Conservation (phyloP, 352 stramenopile genomes). For the Phytophthora agathidicida region DNA sequence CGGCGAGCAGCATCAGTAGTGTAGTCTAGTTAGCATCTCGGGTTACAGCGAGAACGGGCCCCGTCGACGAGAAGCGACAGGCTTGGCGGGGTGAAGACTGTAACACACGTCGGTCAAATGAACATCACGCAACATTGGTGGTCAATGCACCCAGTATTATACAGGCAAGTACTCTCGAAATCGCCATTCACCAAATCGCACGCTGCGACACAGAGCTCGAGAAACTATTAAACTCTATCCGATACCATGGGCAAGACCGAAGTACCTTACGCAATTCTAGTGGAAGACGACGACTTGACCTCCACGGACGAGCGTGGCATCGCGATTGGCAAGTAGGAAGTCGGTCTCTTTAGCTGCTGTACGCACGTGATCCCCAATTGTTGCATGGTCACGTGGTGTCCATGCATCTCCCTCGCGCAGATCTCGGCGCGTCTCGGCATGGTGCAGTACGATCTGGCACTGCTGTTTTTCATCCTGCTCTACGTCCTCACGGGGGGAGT, state of each 20-base stretch:
- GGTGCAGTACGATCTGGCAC: conserved; percentile 25
- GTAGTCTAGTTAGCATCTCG: no score
- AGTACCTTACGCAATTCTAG: conserved; percentile 11
- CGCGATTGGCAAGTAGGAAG: conserved; percentile 33
- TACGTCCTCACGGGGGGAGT: conserved; percentile 12
- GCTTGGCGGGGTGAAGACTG: no score
- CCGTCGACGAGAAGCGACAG: no score
- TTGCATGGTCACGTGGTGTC: conserved; percentile 45
- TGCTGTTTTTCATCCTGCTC: conserved; percentile 26
- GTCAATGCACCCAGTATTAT: no score
- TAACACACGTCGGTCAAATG: no score
- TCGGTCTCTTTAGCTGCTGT: conserved; percentile 47
- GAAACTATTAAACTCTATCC: neutral
- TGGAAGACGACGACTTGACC: conserved; percentile 10
- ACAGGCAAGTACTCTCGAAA: no score
- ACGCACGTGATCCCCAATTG: conserved; percentile 47
- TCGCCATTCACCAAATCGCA: conserved; percentile 2
- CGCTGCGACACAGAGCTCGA: no score
- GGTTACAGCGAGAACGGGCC: no score
- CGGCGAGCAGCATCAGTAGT: no score
- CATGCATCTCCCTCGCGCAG: conserved; percentile 52
- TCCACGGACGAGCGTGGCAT: conserved; percentile 3
- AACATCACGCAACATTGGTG: no score
- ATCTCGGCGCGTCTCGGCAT: conserved; percentile 43
- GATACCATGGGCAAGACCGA: neutral